Percentiles rank a stretch among this genome's conserved stretches.
phyloP scores from a whole-genome alignment of 1,139 yeast species.

The Kodamaea sp. region DNA sequence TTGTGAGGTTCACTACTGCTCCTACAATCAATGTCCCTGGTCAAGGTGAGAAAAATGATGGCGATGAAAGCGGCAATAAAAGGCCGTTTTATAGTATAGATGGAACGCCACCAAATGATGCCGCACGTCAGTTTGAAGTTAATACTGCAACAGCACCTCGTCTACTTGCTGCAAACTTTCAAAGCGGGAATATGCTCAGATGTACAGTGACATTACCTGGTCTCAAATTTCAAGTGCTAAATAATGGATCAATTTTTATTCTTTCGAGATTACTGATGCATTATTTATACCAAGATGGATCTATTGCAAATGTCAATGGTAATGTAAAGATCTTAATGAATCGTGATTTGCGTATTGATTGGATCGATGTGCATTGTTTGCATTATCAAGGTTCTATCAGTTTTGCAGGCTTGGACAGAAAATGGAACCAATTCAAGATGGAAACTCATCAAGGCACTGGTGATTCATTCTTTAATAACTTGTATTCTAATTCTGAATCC shows the following conservation, averaged over 20 bases:
- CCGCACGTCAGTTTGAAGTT: constrained; percentile 56
- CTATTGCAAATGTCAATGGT: constrained; percentile 59
- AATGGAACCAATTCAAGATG: constrained; percentile 16
- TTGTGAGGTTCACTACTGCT: constrained; percentile 23
- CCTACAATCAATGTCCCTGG: constrained; percentile 9
- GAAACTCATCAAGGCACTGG: constrained; percentile 7
- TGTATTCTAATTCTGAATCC: constrained; percentile 26
- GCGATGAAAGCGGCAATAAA: constrained; percentile 5
- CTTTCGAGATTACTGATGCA: constrained; percentile 54
- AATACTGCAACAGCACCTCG: constrained; percentile 65
- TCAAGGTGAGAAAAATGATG: constrained; percentile 3
- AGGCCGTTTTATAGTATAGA: constrained; percentile 9
- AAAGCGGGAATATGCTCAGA: constrained; percentile 48
- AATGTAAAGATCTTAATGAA: constrained; percentile 59
- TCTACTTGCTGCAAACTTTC: constrained; percentile 52
- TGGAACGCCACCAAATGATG: constrained; percentile 9
- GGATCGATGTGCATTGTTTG: constrained; percentile 57
- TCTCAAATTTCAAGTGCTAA: constrained; percentile 61
- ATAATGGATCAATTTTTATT: constrained; percentile 62
- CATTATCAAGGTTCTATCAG: constrained; percentile 28
- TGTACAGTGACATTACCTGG: constrained; percentile 62
- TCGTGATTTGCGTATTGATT: constrained; percentile 61
- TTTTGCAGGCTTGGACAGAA: constrained; percentile 24
- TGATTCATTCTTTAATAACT: constrained; percentile 20
- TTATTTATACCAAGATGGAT: constrained; percentile 64